These are phyloP conservation scores for Kwoniella shivajii DNA, from an alignment of 1,284 basidiomycete species.

Conservation along the genomic window DNA sequence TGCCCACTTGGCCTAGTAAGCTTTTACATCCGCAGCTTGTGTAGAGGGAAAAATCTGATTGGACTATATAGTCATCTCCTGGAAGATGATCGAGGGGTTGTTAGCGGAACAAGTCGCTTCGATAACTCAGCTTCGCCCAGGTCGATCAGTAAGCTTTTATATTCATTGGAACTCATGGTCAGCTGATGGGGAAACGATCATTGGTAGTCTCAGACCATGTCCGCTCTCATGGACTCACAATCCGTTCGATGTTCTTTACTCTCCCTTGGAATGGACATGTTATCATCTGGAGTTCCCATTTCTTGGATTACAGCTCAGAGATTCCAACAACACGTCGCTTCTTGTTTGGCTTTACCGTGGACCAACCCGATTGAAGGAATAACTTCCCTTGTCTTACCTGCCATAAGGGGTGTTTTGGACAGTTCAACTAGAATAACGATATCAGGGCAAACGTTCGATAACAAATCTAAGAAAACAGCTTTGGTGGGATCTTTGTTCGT, in stretches of 20 bases:
- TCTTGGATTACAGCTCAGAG: slow-evolving; percentile 35
- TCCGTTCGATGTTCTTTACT: slow-evolving; percentile 32
- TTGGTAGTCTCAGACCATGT: slow-evolving; percentile 26
- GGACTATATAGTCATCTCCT: slow-evolving; percentile 34
- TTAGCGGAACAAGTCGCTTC: slow-evolving; percentile 33
- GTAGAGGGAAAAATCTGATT: neutral
- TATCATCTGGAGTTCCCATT: slow-evolving; percentile 35
- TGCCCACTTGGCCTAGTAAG: slow-evolving; percentile 43
- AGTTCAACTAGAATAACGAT: slow-evolving; percentile 28
- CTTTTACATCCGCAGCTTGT: neutral
- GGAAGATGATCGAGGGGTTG: slow-evolving; percentile 39
- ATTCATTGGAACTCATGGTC: neutral
- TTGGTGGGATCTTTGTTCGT: slow-evolving; percentile 44
- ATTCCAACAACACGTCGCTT: slow-evolving; percentile 47
- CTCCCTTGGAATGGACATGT: slow-evolving; percentile 41
- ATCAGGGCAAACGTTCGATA: slow-evolving; percentile 13
- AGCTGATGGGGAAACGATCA: neutral
- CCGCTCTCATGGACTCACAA: slow-evolving; percentile 35
- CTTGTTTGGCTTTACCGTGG: slow-evolving; percentile 35
- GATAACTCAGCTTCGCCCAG: slow-evolving; percentile 27
- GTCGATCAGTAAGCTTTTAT: slow-evolving; percentile 15
- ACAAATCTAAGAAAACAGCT: slow-evolving; percentile 27
- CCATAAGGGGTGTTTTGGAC: slow-evolving; percentile 38
- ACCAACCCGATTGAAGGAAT: slow-evolving; percentile 22
- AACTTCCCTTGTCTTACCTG: slow-evolving; percentile 35